Evolutionary conservation across 2,329 filamentous ascomycete species (phyloP).

Genomic region (Phialophora verrucosa): DNA sequence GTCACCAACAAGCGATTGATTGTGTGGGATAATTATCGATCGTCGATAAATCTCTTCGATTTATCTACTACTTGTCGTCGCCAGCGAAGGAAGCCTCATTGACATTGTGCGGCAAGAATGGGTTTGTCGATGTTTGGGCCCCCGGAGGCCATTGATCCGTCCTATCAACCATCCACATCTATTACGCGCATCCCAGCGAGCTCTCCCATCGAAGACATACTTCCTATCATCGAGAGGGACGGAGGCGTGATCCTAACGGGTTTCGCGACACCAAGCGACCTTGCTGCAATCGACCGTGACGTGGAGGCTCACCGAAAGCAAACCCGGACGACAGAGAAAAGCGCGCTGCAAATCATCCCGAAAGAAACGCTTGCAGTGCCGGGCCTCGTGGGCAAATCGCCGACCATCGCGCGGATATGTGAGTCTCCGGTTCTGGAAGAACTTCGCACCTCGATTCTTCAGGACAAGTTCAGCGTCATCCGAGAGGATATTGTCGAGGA

Average conservation of each 20-base stretch:
- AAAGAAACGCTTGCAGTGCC: conserved; percentile 37
- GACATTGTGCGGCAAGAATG: conserved; percentile 11
- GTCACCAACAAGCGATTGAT: neutral
- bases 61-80: neutral
- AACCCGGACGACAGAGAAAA: conserved; percentile 21
- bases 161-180: conserved; percentile 25
- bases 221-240: conserved; percentile 44
- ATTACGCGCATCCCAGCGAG: conserved; percentile 40
- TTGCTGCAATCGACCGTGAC: conserved; percentile 39
- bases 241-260: conserved; percentile 45
- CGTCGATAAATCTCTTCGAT: neutral
- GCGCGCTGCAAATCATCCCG: conserved; percentile 29
- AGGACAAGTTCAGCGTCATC: conserved; percentile 38
- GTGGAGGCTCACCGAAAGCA: conserved; percentile 23
- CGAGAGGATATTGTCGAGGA: conserved; percentile 39
- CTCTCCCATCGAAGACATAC: conserved; percentile 42
- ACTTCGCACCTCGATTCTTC: conserved; percentile 40
- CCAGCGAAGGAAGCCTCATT: neutral
- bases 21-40: neutral
- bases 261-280: conserved; percentile 38
- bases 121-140: conserved; percentile 18
- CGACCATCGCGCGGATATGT: conserved; percentile 33
- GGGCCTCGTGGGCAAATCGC: conserved; percentile 43
- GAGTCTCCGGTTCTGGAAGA: conserved; percentile 39
- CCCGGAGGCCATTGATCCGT: conserved; percentile 22